These are phyloP conservation scores for Cornus kousa DNA, from an alignment of 148 eudicot genomes.

Conservation along the genomic window DNA sequence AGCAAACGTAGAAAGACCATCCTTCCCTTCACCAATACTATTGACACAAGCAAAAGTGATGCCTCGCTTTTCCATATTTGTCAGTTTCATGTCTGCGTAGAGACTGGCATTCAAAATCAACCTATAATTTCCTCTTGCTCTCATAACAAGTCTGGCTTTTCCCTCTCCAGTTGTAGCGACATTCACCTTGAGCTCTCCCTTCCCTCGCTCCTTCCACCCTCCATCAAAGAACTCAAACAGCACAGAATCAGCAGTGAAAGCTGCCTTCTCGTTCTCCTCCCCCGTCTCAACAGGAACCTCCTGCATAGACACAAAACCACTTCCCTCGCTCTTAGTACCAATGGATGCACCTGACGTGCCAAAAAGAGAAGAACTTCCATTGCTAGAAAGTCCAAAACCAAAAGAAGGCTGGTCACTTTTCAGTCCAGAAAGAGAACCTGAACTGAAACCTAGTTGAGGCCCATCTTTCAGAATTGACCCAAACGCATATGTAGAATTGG, in stretches of 20 bases:
- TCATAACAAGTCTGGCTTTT: slow-evolving; percentile 88
- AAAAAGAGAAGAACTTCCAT: slow-evolving; percentile 56
- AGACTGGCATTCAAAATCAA: slow-evolving; percentile 83
- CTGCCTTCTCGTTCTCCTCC: slow-evolving; percentile 83
- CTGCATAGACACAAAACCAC: slow-evolving; percentile 47
- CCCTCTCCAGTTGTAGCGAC: slow-evolving; percentile 46
- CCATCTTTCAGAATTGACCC: slow-evolving; percentile 62
- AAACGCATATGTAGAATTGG: slow-evolving; percentile 73
- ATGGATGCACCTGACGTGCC: slow-evolving; percentile 43
- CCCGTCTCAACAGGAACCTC: slow-evolving; percentile 87
- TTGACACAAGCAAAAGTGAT: slow-evolving; percentile 90
- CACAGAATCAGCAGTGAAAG: slow-evolving; percentile 76
- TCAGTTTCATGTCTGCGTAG: slow-evolving; percentile 84
- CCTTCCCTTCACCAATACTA: slow-evolving; percentile 65
- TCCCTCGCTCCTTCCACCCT: slow-evolving; percentile 97
- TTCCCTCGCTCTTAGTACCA: slow-evolving; percentile 49
- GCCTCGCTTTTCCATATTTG: slow-evolving; percentile 94
- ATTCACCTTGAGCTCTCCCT: slow-evolving; percentile 88
- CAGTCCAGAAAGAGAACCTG: slow-evolving; percentile 31
- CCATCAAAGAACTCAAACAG: slow-evolving; percentile 78
- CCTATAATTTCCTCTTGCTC: slow-evolving; percentile 80
- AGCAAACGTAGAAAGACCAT: slow-evolving; percentile 74
- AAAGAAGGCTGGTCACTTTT: slow-evolving; percentile 40
- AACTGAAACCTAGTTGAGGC: slow-evolving; percentile 31
- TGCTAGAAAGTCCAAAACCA: slow-evolving; percentile 48